Evolutionary conservation across 495 filamentous ascomycete genomes (phyloP), one percentile per base, ranked within the genome.

Genomic region (Tuber microsphaerosporum): DNA sequence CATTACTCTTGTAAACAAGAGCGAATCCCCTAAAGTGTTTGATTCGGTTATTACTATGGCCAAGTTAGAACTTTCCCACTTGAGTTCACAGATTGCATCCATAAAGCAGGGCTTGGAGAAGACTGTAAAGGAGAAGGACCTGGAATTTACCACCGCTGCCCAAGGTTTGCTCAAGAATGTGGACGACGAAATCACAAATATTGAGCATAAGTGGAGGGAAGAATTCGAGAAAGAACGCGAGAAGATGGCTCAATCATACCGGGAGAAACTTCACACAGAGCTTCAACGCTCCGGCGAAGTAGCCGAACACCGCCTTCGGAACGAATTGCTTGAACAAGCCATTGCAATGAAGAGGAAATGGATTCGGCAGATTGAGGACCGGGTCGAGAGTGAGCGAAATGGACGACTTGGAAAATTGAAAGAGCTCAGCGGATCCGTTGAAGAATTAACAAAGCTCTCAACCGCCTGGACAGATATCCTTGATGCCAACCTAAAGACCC

Each of bases 171-270:
- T 93, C 71, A 86, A 86, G 19, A 89, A 90, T 17, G 87, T 93
- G 44, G 91, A 93, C 75, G 86, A 87, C 31, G 89, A 91, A 73
- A 92, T 95, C 86, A 83, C 87, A 20, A 85, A 89, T 22, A 92
- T 97, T 81, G 91, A 94, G 83, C 87, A 87, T 75, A 88, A 89
- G 80, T 97, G 91, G 90, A 90, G 90, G 34, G 90, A 91, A 71
- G 94, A 99, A 82, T 97, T 96, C 79, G 94, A 97, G 83, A 86
- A 88, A 39, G 94, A 97, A 86, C 91, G 93, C 72, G 90, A 92
- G 83, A 90, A 89, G 78, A 85, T 97, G 48, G 87, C 89, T 71
- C 77, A 88, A 65, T 89, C 87, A 75, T 98, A 97, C 86, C 89
- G 94, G 78, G 86, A 92, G 48, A 92, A 93, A 84, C 88, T 97